A percentile compares a stretch with the other conserved stretches of the same genome.
These are phyloP conservation scores for Fusarium sp. DNA, from an alignment of 2,329 filamentous ascomycete species.

Conservation along the genomic window DNA sequence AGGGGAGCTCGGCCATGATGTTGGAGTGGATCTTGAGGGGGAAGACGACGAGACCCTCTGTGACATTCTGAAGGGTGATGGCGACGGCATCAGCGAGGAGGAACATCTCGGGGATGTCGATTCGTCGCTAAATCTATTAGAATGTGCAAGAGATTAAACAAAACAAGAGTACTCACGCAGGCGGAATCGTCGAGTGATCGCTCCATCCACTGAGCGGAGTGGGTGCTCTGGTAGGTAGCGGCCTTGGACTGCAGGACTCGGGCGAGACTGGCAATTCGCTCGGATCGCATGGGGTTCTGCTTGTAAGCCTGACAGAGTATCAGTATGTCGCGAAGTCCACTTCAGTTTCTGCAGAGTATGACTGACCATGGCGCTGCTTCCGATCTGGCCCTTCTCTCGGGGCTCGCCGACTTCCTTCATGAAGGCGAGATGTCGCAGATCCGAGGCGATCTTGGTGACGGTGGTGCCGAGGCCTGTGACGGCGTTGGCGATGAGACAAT, in stretches of 20 bases:
- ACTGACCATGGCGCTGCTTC: conserved; percentile 6
- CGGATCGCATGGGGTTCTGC: conserved; percentile 23
- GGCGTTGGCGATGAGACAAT: not conserved
- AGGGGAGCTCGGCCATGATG: conserved; percentile 19
- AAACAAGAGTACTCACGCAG: not conserved
- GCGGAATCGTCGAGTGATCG: conserved; percentile 19
- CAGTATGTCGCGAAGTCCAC: accelerated
- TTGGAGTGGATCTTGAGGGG: conserved; percentile 15
- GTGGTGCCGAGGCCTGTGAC: not conserved
- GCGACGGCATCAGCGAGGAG: conserved; percentile 27
- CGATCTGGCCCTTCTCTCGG: not conserved
- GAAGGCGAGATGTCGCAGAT: not conserved
- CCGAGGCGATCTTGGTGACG: not conserved
- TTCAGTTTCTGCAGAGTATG: accelerated
- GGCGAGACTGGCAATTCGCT: conserved; percentile 16
- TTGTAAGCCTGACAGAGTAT: not conserved
- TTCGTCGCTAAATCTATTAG: not conserved
- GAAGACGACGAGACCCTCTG: conserved; percentile 34
- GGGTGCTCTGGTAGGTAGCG: conserved; percentile 11
- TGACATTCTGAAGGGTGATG: conserved; percentile 27
- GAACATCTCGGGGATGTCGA: conserved; percentile 33
- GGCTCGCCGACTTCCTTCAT: not conserved
- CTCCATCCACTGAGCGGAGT: conserved; percentile 23
- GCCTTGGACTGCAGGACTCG: conserved; percentile 15
- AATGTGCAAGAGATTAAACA: too few relatives aligned